These are phyloP conservation scores for Fusarium albosuccineum DNA, from an alignment of 2,329 filamentous ascomycete species.

Conservation along the genomic window DNA sequence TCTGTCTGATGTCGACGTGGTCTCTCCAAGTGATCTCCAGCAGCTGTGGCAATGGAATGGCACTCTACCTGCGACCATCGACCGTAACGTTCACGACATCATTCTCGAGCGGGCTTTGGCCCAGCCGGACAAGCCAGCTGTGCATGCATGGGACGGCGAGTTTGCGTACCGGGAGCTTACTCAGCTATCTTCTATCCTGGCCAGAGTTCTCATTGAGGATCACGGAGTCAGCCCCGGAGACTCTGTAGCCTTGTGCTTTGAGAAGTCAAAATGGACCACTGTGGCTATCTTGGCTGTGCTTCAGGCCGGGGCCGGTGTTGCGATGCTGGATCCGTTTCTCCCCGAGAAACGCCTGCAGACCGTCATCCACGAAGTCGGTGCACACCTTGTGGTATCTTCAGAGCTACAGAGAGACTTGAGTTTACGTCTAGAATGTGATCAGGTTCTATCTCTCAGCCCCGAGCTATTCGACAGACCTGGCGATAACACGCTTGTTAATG, in stretches of 20 bases:
- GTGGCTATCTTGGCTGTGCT: conserved; percentile 51
- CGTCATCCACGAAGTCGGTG: not conserved
- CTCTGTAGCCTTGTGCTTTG: conserved; percentile 23
- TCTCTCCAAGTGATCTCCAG: not conserved
- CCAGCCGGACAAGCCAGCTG: conserved; percentile 30
- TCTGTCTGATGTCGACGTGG: not conserved
- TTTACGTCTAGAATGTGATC: not conserved
- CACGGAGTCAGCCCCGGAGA: conserved; percentile 3
- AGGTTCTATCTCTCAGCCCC: not conserved
- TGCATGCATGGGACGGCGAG: conserved; percentile 45
- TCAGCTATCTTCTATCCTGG: not conserved
- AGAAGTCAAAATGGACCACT: conserved; percentile 25
- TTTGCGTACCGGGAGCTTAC: conserved; percentile 37
- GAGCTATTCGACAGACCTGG: not conserved
- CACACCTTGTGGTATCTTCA: not conserved
- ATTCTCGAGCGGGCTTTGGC: conserved; percentile 21
- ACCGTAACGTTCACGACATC: conserved; percentile 39
- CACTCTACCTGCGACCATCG: conserved; percentile 11
- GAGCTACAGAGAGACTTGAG: not conserved
- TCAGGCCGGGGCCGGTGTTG: conserved; percentile 49
- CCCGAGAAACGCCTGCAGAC: conserved; percentile 44
- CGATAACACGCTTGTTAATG: not conserved
- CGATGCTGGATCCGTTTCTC: conserved; percentile 53
- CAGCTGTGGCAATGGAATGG: conserved; percentile 38
- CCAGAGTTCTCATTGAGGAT: conserved; percentile 17